Conservation (phyloP, 768 basidiomycete species). For the Termitomyces sp. region DNA sequence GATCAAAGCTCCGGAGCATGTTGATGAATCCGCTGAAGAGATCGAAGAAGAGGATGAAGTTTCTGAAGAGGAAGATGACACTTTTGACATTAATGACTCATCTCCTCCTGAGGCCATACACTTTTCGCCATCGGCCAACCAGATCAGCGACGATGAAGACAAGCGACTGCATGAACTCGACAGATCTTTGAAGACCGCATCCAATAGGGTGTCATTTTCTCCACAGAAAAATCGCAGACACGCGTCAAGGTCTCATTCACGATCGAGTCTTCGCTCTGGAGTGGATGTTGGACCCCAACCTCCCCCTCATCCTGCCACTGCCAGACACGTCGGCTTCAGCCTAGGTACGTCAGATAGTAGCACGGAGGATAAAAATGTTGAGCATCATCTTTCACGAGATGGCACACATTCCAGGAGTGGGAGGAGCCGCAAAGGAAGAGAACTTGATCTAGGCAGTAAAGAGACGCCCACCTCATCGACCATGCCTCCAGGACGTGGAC, state of each 20-base stretch:
- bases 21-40: slow-evolving; percentile 14
- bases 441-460: slow-evolving; percentile 46
- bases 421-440: slow-evolving; percentile 52
- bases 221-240: slow-evolving; percentile 24
- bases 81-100: slow-evolving; percentile 93
- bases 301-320: slow-evolving; percentile 30
- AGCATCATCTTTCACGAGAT: slow-evolving; percentile 31
- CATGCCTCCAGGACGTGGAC: slow-evolving; percentile 23
- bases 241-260: slow-evolving; percentile 38
- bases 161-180: slow-evolving; percentile 24
- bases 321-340: slow-evolving; percentile 50
- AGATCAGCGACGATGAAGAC: slow-evolving; percentile 7
- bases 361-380: slow-evolving; percentile 17
- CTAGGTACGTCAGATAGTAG: slow-evolving; percentile 18
- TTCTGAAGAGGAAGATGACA: slow-evolving; percentile 48
- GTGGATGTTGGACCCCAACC: slow-evolving; percentile 58
- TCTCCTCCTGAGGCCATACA: slow-evolving; percentile 47
- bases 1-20: slow-evolving; percentile 10
- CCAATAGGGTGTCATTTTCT: slow-evolving; percentile 25
- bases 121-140: slow-evolving; percentile 6
- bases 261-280: slow-evolving; percentile 44
- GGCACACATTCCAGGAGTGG: slow-evolving; percentile 31
- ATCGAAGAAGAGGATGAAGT: slow-evolving; percentile 45
- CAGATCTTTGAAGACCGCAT: slow-evolving; percentile 19
- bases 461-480: slow-evolving; percentile 59